Conservation (phyloP, 805 yeast species). For the Monosporozyma servazzii region DNA sequence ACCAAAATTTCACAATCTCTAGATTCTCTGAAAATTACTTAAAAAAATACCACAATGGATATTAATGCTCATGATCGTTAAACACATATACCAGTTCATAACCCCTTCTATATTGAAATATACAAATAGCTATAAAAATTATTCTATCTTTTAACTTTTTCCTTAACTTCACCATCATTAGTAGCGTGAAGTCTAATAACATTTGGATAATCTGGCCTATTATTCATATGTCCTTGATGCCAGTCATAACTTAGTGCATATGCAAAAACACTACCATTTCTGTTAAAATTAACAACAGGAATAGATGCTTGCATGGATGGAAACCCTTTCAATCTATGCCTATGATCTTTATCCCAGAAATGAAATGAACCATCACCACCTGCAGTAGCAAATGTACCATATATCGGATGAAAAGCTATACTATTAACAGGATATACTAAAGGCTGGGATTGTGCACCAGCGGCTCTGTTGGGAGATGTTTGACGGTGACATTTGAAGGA, state of each 20-base stretch:
- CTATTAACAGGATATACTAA: slow-evolving; percentile 72
- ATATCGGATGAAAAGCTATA: slow-evolving; percentile 76
- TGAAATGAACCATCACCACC: slow-evolving; percentile 92
- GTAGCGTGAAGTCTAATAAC: slow-evolving; percentile 75
- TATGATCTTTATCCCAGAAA: slow-evolving; percentile 93
- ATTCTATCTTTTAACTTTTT: slow-evolving; percentile 30
- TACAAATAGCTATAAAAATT: not conserved
- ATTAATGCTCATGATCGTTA: not conserved
- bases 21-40: not conserved
- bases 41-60: not conserved
- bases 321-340: slow-evolving; percentile 75
- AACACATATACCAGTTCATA: not conserved
- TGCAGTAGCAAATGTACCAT: slow-evolving; percentile 88
- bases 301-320: slow-evolving; percentile 61
- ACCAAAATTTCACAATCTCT: not conserved
- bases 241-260: slow-evolving; percentile 92
- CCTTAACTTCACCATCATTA: slow-evolving; percentile 76
- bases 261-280: slow-evolving; percentile 76
- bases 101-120: not conserved
- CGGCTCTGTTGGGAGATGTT: slow-evolving; percentile 34
- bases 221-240: slow-evolving; percentile 81
- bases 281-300: slow-evolving; percentile 70
- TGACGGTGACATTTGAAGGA: slow-evolving; percentile 94
- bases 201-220: slow-evolving; percentile 66
- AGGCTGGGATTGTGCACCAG: slow-evolving; percentile 46